Evolutionary conservation across 129 eudicot genomes (phyloP), one percentile per base, ranked within the genome.

Genomic region (Oenanthe sinensis): DNA sequence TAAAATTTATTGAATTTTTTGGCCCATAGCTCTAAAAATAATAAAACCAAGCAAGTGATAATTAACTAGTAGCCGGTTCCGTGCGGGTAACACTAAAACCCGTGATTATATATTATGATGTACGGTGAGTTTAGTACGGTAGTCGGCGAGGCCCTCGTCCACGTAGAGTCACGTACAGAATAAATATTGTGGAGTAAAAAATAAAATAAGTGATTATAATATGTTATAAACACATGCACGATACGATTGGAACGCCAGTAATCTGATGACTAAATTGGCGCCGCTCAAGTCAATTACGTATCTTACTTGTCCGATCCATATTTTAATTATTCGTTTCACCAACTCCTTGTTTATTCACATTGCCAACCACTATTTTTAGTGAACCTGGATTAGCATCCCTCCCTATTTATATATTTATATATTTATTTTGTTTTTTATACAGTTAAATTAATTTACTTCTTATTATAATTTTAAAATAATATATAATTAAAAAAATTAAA

Each of bases 241-340:
- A 24, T 11, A 60, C 68, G 68, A 60, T 24, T n/a, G 68, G 68
- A 60, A 39, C 45, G n/a, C 50, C 44, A 40, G 20, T 17, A 22
- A 26, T 43, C 43, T 10, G 14, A 58, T 14, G 78, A 60, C 75
- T 43, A 26, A 65, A 46, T 19, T 10, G 45, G 69, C 65, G 71
- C 77, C 68, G 63, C 82, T 49, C 15, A 74, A 83, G 85, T 83
- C 82, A 83, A 78, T 20, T 78, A 76, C 84, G 76, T 81, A 81
- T 76, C 84, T 68, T 44, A 76, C 47, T 76, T 8, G 45, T 54
- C 54, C 77, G 26, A 68, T 36, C 33, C 9, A 9, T 58, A 8
- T 10, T 60, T 10, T 60, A 3, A 60, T 60, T 60, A 60, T n/a
- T 60, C 68, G 36, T 24, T 20, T 60, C 68, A 24, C 68, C 68